These are phyloP conservation scores for Alternaria panax DNA, from an alignment of 2,329 filamentous ascomycete genomes.

Conservation along the genomic window DNA sequence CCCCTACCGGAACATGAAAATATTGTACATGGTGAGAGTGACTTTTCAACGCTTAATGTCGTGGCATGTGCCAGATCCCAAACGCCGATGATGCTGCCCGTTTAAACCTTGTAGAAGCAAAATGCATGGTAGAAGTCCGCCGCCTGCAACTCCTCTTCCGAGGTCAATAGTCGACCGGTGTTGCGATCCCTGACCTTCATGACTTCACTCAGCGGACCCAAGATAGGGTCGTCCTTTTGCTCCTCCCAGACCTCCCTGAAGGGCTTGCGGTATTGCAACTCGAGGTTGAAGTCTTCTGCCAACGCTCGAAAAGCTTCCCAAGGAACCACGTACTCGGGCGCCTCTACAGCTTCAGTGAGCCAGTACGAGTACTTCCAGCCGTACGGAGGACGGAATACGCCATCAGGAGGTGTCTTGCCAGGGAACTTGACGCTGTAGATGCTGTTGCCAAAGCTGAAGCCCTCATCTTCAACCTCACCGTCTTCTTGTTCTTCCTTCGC, in stretches of 20 bases:
- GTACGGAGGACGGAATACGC: constrained; percentile 90
- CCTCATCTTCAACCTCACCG: constrained; percentile 56
- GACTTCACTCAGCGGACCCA: constrained; percentile 88
- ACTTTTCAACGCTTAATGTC: background rate
- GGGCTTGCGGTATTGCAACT: constrained; percentile 89
- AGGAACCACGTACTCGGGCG: constrained; percentile 96
- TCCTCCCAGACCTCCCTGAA: constrained; percentile 92
- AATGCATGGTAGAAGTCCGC: constrained; percentile 86
- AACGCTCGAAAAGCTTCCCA: constrained; percentile 97
- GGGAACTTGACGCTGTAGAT: constrained; percentile 93
- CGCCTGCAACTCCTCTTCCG: constrained; percentile 89
- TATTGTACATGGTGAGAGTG: background rate
- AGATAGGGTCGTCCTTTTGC: constrained; percentile 82
- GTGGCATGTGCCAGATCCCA: background rate
- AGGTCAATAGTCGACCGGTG: constrained; percentile 72
- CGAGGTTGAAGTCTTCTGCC: constrained; percentile 95
- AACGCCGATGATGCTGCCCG: constrained; percentile 6
- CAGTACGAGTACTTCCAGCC: constrained; percentile 99
- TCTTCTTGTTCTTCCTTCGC: constrained; percentile 48
- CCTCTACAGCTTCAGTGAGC: constrained; percentile 93
- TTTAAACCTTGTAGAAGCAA: constrained; percentile 91
- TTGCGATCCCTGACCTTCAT: constrained; percentile 87
- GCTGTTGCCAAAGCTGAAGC: constrained; percentile 86
- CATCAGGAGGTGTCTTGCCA: constrained; percentile 80
- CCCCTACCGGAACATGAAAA: background rate